Base-by-base conservation (phyloP, 768 basidiomycete genomes). In the Trametes cubensis region DNA sequence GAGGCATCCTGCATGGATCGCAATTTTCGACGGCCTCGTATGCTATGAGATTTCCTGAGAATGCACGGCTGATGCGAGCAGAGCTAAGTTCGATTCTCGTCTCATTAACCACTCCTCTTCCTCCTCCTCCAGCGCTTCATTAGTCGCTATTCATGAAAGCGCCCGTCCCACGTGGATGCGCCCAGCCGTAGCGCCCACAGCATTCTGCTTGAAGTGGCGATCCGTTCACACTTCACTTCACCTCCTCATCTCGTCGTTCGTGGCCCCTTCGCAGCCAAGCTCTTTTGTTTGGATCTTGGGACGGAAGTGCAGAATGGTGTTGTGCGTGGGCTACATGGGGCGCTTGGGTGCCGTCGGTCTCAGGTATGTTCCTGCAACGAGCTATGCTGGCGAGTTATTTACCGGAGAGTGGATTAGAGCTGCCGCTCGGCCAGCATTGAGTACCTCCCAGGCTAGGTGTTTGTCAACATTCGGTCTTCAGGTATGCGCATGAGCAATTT, bases 391-490 rank as follows among this genome's bases (percentile, higher is more conserved):
- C 17, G n/a, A 18, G 3, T 45, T 50, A 23, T 34, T 28, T 17
- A 34, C 34, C 34, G 34, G 34, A 30, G 14, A 17, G 18, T 23
- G 34, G 14, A 28, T 38, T 38, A 57, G 55, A 52, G 49, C 55
- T 62, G 44, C 34, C 34, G 34, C 55, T 26, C 55, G 55, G 49
- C 61, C 61, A 46, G 55, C 38, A 3, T n/a, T 57, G n/a, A 50
- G 45, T 21, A 50, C 25, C 18, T 46, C 67, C 0, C 58, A 60
- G 26, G 58, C 46, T 3, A 50, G 67, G 39, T 45, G 49, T 11
- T n/a, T 67, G 39, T 67, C 67, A 1, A 61, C 55, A 2, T 39
- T 60, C 11, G 46, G 58, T 2, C n/a, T 63, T 0, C 67, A 67
- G 61, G 66, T 67, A 48, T 28, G 61, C 39, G 8, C 3, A 5